A percentile compares a stretch with the other conserved stretches of the same genome.
Evolutionary conservation across 106 monocot genomes (phyloP).

Genomic region (Gastrodia elata): DNA sequence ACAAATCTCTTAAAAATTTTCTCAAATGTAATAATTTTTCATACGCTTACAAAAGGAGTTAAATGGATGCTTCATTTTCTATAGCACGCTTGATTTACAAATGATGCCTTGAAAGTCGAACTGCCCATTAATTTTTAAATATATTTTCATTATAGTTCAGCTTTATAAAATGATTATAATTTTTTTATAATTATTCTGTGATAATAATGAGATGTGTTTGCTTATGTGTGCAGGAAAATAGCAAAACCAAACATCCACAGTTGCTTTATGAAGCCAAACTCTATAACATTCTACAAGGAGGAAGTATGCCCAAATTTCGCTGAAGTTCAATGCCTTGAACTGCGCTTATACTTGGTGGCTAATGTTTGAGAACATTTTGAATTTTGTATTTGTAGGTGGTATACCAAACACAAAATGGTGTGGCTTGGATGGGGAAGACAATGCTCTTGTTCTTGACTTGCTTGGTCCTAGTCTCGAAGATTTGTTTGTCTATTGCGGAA

Average conservation of each 20-base stretch:
- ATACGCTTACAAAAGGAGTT: not conserved
- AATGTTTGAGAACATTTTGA: not conserved
- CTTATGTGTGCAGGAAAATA: conserved; percentile 59
- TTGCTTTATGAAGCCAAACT: conserved; percentile 93
- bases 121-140: not conserved
- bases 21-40: not conserved
- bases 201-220: not conserved
- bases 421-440: conserved; percentile 78
- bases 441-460: conserved; percentile 82
- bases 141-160: not conserved
- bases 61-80: not conserved
- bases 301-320: conserved; percentile 37
- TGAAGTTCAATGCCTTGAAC: not conserved
- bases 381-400: conserved; percentile 56
- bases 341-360: not conserved
- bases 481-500: conserved; percentile 84
- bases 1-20: not conserved
- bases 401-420: conserved; percentile 81
- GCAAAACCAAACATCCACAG: conserved; percentile 85
- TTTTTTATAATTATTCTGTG: not conserved
- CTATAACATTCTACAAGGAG: conserved; percentile 86
- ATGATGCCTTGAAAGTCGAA: not conserved
- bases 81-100: not conserved
- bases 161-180: not conserved
- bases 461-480: conserved; percentile 93